Base-by-base conservation (phyloP, 1,139 yeast genomes). In the Schizosaccharomyces versatilis region DNA sequence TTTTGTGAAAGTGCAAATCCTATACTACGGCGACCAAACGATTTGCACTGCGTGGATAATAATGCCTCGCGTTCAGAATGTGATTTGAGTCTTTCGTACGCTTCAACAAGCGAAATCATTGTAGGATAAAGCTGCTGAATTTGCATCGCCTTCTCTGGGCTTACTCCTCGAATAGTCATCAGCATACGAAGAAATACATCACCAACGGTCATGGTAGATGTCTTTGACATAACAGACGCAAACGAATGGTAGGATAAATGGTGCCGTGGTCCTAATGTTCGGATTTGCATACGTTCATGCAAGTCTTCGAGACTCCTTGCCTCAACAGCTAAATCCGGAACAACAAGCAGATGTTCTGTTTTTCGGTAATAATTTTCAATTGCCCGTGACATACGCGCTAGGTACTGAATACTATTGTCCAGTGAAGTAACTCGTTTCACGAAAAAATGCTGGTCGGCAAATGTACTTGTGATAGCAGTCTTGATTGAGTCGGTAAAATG, bases 91-190 rank as follows among this genome's bases (percentile, higher is more conserved):
- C 59, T 58, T 2, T 63, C 59, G 59, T 73, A 78, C 0, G 77
- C 75, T 15, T 63, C 62, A 39, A 70, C 58, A 1, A 85, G 69
- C 32, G 61, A 63, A 41, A 68, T 67, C 0, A 95, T 94, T 0
- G 94, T 84, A 6, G 75, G 74, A 61, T 73, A 85, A 51, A 71
- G 65, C 52, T 67, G 70, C 65, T 88, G 97, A 7, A 93, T 78
- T 3, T 78, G 77, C 9, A 79, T 65, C 0, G 98, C 98, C 64
- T 83, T 84, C 59, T 88, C 96, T 49, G 85, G 68, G 0, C 95
- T 78, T 0, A 90, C 72, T 0, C 98, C 98, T 57, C 77, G 74
- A 1, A 82, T 74, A 1, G 88, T 74, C 82, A 86, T 78, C 36
- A 93, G 71, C 81, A 85, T 79, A 52, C 77, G 71, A 2, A 86